Conservation (phyloP, 495 filamentous ascomycete genomes). For the Aspergillus biplanus region DNA sequence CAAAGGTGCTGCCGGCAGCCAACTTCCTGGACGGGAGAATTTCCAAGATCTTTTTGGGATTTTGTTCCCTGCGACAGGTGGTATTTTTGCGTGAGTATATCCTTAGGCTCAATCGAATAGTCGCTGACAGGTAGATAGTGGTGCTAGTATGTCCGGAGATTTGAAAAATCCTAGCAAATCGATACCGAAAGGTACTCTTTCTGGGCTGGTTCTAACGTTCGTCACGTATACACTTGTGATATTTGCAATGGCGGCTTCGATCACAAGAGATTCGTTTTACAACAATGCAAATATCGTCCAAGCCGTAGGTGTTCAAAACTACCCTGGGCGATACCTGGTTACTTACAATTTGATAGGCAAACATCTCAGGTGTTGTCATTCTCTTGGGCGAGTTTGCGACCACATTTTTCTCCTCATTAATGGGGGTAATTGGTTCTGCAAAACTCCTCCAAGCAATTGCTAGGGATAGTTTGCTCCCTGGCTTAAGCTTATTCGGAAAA, state of each 20-base stretch:
- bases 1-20: constrained; percentile 68
- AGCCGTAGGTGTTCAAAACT: constrained; percentile 48
- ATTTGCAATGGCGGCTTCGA: constrained; percentile 76
- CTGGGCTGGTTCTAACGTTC: constrained; percentile 76
- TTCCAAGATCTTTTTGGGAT: constrained; percentile 88
- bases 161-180: constrained; percentile 80
- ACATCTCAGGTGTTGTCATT: constrained; percentile 70
- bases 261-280: constrained; percentile 73
- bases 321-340: constrained; percentile 1
- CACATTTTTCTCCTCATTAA: constrained; percentile 81
- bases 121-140: constrained; percentile 44
- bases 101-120: neutral
- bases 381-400: constrained; percentile 83
- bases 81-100: constrained; percentile 62
- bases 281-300: constrained; percentile 79
- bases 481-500: constrained; percentile 73
- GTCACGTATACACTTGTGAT: constrained; percentile 77
- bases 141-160: constrained; percentile 92
- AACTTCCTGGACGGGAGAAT: constrained; percentile 66
- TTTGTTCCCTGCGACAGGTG: constrained; percentile 83
- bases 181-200: constrained; percentile 81
- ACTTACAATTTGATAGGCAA: constrained; percentile 52
- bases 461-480: constrained; percentile 78
- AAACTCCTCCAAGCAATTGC: constrained; percentile 86
- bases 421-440: constrained; percentile 87